Evolutionary conservation across 352 stramenopile genomes (phyloP).

Genomic region (Phytophthora boehmeriae): DNA sequence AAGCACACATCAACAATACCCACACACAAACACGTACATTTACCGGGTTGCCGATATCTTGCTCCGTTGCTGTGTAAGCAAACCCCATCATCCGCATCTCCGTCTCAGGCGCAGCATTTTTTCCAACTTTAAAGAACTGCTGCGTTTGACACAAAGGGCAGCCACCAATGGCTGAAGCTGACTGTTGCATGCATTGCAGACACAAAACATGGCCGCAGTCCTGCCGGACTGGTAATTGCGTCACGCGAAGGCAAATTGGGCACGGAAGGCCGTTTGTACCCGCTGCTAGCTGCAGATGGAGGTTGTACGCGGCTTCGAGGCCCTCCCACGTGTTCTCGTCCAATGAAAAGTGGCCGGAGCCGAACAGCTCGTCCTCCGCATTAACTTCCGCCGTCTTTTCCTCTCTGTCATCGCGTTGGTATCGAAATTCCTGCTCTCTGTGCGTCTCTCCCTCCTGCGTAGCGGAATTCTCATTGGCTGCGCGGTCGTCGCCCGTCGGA

Average conservation of each 20-base stretch:
- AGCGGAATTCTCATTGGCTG: background rate
- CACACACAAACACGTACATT: slow-evolving; percentile 1
- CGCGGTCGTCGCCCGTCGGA: slow-evolving; percentile 6
- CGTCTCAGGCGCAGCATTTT: slow-evolving; percentile 14
- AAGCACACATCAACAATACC: background rate
- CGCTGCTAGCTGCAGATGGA: slow-evolving; percentile 38
- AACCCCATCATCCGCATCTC: slow-evolving; percentile 21
- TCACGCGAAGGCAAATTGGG: slow-evolving; percentile 51
- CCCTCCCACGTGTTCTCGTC: slow-evolving; percentile 30
- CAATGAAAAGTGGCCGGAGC: slow-evolving; percentile 11
- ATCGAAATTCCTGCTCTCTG: slow-evolving; percentile 8
- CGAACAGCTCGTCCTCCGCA: slow-evolving; percentile 22
- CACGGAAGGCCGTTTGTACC: slow-evolving; percentile 31
- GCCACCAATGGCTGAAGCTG: slow-evolving; percentile 36
- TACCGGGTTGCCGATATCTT: slow-evolving; percentile 31
- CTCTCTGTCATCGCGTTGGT: slow-evolving; percentile 22
- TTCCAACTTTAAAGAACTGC: slow-evolving; percentile 43
- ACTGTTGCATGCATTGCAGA: slow-evolving; percentile 57
- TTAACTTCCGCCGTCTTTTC: slow-evolving; percentile 30
- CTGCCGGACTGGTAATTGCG: slow-evolving; percentile 48
- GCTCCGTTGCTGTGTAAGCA: slow-evolving; percentile 16
- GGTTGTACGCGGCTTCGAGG: slow-evolving; percentile 26
- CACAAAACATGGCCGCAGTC: slow-evolving; percentile 63
- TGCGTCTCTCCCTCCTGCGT: background rate
- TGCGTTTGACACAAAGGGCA: slow-evolving; percentile 61